Base-by-base conservation (phyloP, 768 basidiomycete species). In the Pilatotrama ljubarskyi region DNA sequence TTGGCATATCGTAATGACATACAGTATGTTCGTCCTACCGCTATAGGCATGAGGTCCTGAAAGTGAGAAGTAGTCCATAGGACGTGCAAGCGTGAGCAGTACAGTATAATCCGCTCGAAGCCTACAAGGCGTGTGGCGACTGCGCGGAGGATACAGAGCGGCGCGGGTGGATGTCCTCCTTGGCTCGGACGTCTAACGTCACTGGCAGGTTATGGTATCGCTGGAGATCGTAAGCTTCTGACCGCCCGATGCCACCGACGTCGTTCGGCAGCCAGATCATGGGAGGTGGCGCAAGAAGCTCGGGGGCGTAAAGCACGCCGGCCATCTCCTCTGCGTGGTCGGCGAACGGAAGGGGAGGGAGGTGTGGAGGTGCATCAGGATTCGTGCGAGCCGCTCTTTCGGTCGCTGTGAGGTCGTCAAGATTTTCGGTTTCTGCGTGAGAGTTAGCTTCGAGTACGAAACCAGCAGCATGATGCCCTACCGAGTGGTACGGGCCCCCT, bases 231-330 rank as follows among this genome's bases (percentile, higher is more conserved):
- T 81, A 77, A 26, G 90, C 90, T 72, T 93, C 91, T 5, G 87
- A 84, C 38, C 82, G 79, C 8, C 87, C 89, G 15, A 91, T 84
- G 22, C 88, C 88, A 15, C 86, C 84, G 11, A 80, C 79, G 70
- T 92, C 91, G 70, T 89, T 87, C 0, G 89, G 89, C n/a, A 93
- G 77, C 91, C 91, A 93, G 51, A 94, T 89, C 59, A 88, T 84
- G 1, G 90, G 91, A 18, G 82, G 76, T 17, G 90, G 89, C 13
- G 89, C 88, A 62, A 90, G 81, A 40, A 93, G 78, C 71, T 91
- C 91, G 1, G 91, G 89, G 4, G 91, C 89, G 68, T 93, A 94
- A 38, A 94, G 75, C 55, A 93, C 84, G 15, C 86, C 85, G 6
- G 83, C 81, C 82, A 89, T 86, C 66, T 90, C 87, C 67, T 88